Percentiles rank a stretch among this genome's conserved stretches.
Evolutionary conservation across 164 flowering plant genomes (phyloP).

Genomic region (Taxillus chinensis): DNA sequence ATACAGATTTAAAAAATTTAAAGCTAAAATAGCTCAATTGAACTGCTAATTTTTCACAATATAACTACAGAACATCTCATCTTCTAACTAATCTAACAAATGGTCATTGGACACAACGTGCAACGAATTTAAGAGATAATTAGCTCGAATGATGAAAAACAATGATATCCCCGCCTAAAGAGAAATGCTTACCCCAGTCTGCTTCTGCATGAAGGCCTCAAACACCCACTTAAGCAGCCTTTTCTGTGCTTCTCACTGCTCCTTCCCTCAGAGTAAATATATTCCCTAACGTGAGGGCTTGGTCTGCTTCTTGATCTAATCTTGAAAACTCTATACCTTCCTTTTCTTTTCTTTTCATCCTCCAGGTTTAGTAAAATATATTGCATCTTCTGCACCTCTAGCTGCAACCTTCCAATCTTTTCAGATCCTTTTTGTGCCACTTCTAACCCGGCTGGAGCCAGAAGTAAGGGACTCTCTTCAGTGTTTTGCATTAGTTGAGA

Average conservation of each 20-base stretch:
- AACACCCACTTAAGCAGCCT: constrained; percentile 47
- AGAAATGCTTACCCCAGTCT: constrained; percentile 14
- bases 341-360: constrained; percentile 41
- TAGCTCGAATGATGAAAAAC: no score
- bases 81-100: no score
- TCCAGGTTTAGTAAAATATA: constrained; percentile 47
- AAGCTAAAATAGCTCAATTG: no score
- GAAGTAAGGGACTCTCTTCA: constrained; percentile 17
- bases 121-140: no score
- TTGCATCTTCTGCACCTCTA: constrained; percentile 71
- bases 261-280: constrained; percentile 34
- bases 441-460: constrained; percentile 12
- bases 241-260: constrained; percentile 34
- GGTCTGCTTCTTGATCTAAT: constrained; percentile 20
- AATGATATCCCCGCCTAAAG: no score
- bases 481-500: constrained; percentile 24
- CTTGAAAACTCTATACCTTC: constrained; percentile 14
- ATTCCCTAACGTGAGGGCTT: constrained; percentile 46
- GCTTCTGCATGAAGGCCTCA: constrained; percentile 30
- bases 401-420: constrained; percentile 70
- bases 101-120: no score
- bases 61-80: no score
- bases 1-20: no score
- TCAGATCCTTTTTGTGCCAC: constrained; percentile 64
- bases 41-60: no score